phyloP scores from a whole-genome alignment of 2,329 filamentous ascomycete species.

The Pezicula carpinea region DNA sequence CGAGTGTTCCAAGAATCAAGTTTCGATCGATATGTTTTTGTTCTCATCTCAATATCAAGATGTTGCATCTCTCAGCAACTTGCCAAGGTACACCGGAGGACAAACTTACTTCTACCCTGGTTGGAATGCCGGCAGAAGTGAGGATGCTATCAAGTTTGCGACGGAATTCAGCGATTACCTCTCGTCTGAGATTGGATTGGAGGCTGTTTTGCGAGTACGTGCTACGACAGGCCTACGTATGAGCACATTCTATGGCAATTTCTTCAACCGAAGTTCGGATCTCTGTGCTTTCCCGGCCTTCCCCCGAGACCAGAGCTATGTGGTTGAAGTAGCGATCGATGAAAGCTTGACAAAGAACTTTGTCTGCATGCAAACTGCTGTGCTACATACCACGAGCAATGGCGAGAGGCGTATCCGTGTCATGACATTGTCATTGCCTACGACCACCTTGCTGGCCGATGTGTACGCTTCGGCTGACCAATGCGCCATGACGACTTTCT shows the following conservation, averaged over 20 bases:
- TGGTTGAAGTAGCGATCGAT: slow-evolving; percentile 97
- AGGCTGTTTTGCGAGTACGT: slow-evolving; percentile 91
- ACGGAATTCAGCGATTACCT: slow-evolving; percentile 95
- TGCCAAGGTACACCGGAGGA: slow-evolving; percentile 92
- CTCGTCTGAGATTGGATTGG: slow-evolving; percentile 92
- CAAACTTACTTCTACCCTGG: slow-evolving; percentile 97
- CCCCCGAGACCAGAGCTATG: slow-evolving; percentile 93
- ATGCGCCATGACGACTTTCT: slow-evolving; percentile 87
- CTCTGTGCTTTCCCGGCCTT: slow-evolving; percentile 97
- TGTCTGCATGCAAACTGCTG: slow-evolving; percentile 88
- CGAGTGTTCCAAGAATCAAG: slow-evolving; percentile 97
- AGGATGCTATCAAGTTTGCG: slow-evolving; percentile 97
- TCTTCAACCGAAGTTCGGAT: slow-evolving; percentile 97
- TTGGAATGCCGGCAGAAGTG: slow-evolving; percentile 89
- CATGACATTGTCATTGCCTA: slow-evolving; percentile 87
- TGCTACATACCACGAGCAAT: slow-evolving; percentile 96
- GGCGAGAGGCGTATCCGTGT: slow-evolving; percentile 94
- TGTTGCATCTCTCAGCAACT: slow-evolving; percentile 90
- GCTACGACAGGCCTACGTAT: slow-evolving; percentile 93
- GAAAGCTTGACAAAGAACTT: slow-evolving; percentile 89
- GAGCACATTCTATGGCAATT: slow-evolving; percentile 98
- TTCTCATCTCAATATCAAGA: slow-evolving; percentile 97
- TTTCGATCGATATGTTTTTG: slow-evolving; percentile 97
- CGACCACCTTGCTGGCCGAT: slow-evolving; percentile 84
- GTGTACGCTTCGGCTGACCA: slow-evolving; percentile 95